Percentiles rank a stretch among this genome's conserved stretches.
Evolutionary conservation across 257 asterid genomes (phyloP).

Genomic region (Nicotiana knightiana): DNA sequence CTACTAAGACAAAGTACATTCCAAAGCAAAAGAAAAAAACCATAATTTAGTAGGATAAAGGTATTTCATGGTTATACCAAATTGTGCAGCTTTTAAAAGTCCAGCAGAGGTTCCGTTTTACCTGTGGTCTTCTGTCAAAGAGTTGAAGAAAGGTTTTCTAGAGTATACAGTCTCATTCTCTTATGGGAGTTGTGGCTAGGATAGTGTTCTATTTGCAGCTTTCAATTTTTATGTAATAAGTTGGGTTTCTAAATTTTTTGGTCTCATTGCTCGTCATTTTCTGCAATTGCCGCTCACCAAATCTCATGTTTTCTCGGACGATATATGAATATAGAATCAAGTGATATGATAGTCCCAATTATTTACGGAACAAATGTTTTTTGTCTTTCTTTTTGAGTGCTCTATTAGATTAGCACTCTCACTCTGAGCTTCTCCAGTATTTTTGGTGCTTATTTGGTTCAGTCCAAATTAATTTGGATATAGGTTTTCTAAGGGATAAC

Average conservation of each 20-base stretch:
- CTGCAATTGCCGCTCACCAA: background rate
- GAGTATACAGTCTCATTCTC: slow-evolving; percentile 3
- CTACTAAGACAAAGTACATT: slow-evolving; percentile 44
- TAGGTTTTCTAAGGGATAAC: no score
- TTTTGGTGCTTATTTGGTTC: background rate
- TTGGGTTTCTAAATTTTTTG: background rate
- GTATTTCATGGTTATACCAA: slow-evolving; percentile 2
- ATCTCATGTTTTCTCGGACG: slow-evolving; percentile 1
- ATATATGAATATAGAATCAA: slow-evolving; percentile 12
- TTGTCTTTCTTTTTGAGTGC: no score
- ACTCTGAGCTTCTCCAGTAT: background rate
- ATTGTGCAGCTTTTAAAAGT: background rate
- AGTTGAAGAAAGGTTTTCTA: slow-evolving; percentile 16
- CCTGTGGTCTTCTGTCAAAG: slow-evolving; percentile 43
- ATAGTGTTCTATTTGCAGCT: slow-evolving; percentile 14
- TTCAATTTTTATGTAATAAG: slow-evolving; percentile 20
- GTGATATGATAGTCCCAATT: background rate
- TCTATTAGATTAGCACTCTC: background rate
- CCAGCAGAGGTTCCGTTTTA: slow-evolving; percentile 51
- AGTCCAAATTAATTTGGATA: no score
- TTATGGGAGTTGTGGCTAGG: slow-evolving; percentile 3
- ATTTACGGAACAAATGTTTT: background rate
- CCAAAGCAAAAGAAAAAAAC: slow-evolving; percentile 40
- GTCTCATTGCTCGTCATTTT: background rate
- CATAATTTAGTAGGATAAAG: background rate